These are phyloP conservation scores for Austroboletus niveus DNA, from an alignment of 1,284 basidiomycete species.

Conservation along the genomic window DNA sequence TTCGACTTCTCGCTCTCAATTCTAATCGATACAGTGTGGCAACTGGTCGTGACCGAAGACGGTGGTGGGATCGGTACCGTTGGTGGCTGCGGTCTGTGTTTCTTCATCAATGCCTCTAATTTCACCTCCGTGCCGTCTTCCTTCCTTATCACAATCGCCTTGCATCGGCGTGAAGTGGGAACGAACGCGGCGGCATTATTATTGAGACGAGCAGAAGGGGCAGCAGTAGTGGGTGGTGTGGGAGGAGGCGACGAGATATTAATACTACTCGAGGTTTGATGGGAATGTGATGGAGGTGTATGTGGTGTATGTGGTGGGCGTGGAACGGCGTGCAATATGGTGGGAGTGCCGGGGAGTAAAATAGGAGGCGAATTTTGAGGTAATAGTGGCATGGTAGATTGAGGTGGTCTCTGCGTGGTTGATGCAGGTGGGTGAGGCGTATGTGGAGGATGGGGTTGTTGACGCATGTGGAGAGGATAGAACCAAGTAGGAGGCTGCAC, in stretches of 20 bases:
- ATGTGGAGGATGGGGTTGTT: constrained; percentile 37
- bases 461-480: constrained; percentile 38
- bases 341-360: constrained; percentile 64
- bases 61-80: constrained; percentile 45
- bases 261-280: constrained; percentile 47
- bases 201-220: constrained; percentile 47
- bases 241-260: constrained; percentile 65
- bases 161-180: constrained; percentile 36
- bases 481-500: constrained; percentile 27
- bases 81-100: constrained; percentile 42
- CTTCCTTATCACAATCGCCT: constrained; percentile 40
- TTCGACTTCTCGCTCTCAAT: constrained; percentile 60
- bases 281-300: constrained; percentile 48
- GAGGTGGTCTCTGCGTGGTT: constrained; percentile 38
- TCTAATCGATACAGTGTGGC: constrained; percentile 39
- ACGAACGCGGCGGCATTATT: constrained; percentile 64
- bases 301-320: constrained; percentile 48
- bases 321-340: constrained; percentile 54
- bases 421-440: constrained; percentile 6
- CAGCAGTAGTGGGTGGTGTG: constrained; percentile 54
- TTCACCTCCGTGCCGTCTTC: constrained; percentile 60
- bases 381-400: constrained; percentile 54
- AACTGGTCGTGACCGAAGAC: constrained; percentile 35
- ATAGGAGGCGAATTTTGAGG: constrained; percentile 57
- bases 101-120: constrained; percentile 48